Conservation (phyloP, 2,329 filamentous ascomycete species). For the Ophiostoma australiae region DNA sequence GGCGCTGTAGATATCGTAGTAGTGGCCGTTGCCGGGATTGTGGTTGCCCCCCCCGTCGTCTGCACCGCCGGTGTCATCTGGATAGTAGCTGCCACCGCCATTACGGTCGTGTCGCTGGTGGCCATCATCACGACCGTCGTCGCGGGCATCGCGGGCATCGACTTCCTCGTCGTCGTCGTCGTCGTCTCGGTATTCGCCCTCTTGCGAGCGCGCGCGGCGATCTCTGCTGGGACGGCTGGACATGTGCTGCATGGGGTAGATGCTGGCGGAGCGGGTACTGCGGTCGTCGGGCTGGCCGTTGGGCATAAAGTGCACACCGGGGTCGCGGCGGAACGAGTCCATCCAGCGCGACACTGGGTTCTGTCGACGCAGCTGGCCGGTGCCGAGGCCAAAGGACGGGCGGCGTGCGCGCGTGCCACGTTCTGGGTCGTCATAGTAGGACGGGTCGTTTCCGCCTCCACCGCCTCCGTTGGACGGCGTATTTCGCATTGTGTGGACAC, state of each 20-base stretch:
- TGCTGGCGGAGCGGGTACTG: slow-evolving; percentile 11
- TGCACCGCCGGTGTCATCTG: not conserved
- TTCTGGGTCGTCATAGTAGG: slow-evolving; percentile 28
- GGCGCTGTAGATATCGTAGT: slow-evolving; percentile 53
- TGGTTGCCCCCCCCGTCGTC: not conserved
- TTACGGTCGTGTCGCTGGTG: slow-evolving; percentile 13
- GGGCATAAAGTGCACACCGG: slow-evolving; percentile 46
- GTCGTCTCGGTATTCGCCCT: not conserved
- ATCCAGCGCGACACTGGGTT: slow-evolving; percentile 40
- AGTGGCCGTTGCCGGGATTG: slow-evolving; percentile 36
- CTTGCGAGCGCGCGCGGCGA: not conserved
- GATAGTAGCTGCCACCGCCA: not conserved
- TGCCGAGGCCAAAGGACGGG: slow-evolving; percentile 26
- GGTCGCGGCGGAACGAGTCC: slow-evolving; percentile 61
- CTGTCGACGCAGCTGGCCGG: slow-evolving; percentile 16
- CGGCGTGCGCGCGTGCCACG: slow-evolving; percentile 20
- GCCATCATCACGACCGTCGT: slow-evolving; percentile 2
- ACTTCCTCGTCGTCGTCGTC: slow-evolving; percentile 9
- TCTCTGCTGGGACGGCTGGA: not conserved
- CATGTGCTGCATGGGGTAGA: slow-evolving; percentile 22
- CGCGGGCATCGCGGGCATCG: slow-evolving; percentile 9
- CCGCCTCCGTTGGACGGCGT: slow-evolving; percentile 12
- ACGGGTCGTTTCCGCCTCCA: slow-evolving; percentile 17
- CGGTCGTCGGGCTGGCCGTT: slow-evolving; percentile 25
- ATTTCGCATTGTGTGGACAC: slow-evolving; percentile 26